Percentiles rank a stretch among this genome's conserved stretches.
Evolutionary conservation across 768 basidiomycete genomes (phyloP).

Genomic region (Phlebiopsis gigantea): DNA sequence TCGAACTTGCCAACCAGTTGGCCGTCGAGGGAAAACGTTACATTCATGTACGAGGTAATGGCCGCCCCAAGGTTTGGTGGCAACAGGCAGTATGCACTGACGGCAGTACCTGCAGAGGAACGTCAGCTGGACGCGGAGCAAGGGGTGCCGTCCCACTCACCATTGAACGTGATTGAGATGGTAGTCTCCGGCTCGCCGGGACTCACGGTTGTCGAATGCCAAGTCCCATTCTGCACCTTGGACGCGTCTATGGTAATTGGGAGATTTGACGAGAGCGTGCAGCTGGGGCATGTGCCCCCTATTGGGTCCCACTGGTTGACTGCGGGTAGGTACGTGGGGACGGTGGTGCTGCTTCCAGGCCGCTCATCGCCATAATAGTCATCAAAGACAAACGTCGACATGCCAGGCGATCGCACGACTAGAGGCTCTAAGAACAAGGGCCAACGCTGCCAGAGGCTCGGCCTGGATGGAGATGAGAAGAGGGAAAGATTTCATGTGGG

Average conservation of each 20-base stretch:
- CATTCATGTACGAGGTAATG: constrained; percentile 3
- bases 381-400: constrained; percentile 2
- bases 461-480: not conserved
- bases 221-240: constrained; percentile 1
- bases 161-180: constrained; percentile 6
- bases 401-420: not conserved
- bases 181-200: constrained; percentile 2
- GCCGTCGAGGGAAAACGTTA: constrained; percentile 1
- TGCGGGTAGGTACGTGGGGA: constrained; percentile 1
- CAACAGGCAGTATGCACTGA: constrained; percentile 4
- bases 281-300: constrained; percentile 1
- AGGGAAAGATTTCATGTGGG: not conserved
- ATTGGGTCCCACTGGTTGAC: constrained; percentile 5
- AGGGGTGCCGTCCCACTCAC: not conserved
- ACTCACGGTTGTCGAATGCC: constrained; percentile 6
- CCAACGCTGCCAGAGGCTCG: not conserved
- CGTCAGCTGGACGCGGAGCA: not conserved
- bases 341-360: not conserved
- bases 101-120: not conserved
- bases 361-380: constrained; percentile 2
- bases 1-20: not conserved
- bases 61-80: not conserved
- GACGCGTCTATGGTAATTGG: not conserved
- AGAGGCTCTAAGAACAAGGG: not conserved
- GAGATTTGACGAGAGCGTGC: not conserved